Conservation (phyloP, 345 rosid species). For the Gossypium bickii region DNA sequence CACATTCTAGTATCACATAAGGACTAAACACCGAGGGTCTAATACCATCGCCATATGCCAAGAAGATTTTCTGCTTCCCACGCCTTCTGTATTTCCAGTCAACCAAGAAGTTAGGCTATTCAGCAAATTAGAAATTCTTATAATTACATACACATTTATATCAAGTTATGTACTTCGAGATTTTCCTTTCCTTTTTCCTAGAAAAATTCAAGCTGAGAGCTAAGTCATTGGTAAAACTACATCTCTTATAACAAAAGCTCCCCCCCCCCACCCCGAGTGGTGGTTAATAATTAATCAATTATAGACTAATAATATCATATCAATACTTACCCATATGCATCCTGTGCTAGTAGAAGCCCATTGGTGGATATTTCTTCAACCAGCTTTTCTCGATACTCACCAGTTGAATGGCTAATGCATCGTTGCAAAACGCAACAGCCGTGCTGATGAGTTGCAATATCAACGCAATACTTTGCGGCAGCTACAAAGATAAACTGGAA, state of each 20-base stretch:
- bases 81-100: background rate
- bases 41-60: background rate
- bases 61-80: conserved; percentile 1
- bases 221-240: background rate
- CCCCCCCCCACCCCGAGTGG: background rate
- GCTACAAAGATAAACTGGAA: conserved; percentile 45
- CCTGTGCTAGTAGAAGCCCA: conserved; percentile 49
- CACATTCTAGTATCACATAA: background rate
- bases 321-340: conserved; percentile 40
- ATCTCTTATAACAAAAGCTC: background rate
- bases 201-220: background rate
- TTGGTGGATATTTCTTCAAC: conserved; percentile 34
- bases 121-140: background rate
- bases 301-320: background rate
- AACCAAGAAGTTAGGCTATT: background rate
- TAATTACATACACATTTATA: background rate
- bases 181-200: background rate
- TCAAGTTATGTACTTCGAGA: background rate
- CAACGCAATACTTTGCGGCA: conserved; percentile 37
- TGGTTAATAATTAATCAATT: background rate
- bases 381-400: conserved; percentile 30
- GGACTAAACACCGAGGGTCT: background rate
- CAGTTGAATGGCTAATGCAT: conserved; percentile 42
- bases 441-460: conserved; percentile 48
- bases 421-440: conserved; percentile 53